Base-by-base conservation (phyloP, 2,329 filamentous ascomycete genomes). In the Didymella pinodella region DNA sequence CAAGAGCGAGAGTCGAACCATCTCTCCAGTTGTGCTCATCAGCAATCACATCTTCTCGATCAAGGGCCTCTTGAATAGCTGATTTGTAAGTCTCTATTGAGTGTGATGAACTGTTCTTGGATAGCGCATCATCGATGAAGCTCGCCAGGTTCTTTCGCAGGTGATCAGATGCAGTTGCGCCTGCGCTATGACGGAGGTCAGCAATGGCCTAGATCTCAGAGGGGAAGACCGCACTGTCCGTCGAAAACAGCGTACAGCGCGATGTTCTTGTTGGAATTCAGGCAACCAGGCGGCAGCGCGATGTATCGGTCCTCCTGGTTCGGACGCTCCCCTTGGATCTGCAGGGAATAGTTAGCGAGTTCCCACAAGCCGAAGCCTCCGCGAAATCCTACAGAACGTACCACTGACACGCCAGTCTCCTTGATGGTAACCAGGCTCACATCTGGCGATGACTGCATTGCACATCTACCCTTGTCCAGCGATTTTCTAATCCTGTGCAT, bases 301-400 rank as follows among this genome's bases (percentile, higher is more conserved):
- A 65, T 63, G 43, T 66, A 68, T 18, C 68, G 59, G 56, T 71
- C 68, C 51, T 71, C 67, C 32, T 71, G 68, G 31, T 67, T 57
- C 34, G 60, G 57, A 20, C 68, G 63, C 26, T 62, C 65, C 20
- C 68, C 68, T 28, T 65, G 60, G 36, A 67, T 63, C 68, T 71
- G 60, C 57, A 57, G 54, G 54, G 45, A 53, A 50, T 44, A 45
- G 48, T 70, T 64, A 68, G 66, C 63, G 57, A 55, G 46, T 48
- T 52, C 48, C 54, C 51, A 53, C 55, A 50, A 44, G 41, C 46
- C 41, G 47, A 31, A 22, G 4, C 12, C 36, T 41, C 34, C 52
- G 29, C 43, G 43, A 48, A 52, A 41, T 50, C 41, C 28, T 26
- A 54, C 28, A 14, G 41, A 45, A 60, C 57, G 12, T 55, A 60